Conservation (phyloP, 305 asterid species). For the Salvia sclarea region DNA sequence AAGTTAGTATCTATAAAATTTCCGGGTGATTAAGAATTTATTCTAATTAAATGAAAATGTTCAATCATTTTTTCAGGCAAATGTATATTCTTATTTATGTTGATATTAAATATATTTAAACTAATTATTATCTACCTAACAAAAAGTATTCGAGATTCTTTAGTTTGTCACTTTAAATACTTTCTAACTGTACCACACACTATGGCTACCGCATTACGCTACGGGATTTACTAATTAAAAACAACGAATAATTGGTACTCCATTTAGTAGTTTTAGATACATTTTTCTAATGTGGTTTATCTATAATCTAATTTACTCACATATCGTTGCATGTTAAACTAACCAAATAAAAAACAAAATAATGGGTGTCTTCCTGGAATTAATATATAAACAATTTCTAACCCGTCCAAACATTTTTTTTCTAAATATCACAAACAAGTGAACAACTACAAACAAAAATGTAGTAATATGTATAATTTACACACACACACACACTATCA, state of each 20-base stretch:
- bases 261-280: neutral
- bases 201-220: neutral
- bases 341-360: neutral
- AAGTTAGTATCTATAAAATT: no score
- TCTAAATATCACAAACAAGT: no score
- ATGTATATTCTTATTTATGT: neutral
- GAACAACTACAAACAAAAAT: neutral
- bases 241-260: neutral
- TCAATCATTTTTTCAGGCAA: neutral
- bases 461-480: neutral
- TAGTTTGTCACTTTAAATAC: neutral
- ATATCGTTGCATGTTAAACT: neutral
- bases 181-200: conserved; percentile 15
- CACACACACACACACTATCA: neutral
- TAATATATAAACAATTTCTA: neutral
- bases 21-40: no score
- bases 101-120: neutral
- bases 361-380: neutral
- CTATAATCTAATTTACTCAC: neutral
- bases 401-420: neutral
- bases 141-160: neutral
- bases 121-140: neutral
- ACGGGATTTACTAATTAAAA: neutral
- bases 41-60: no score
- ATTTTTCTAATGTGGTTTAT: neutral